Conservation (phyloP, 768 basidiomycete genomes). For the Filobasidium floriforme region DNA sequence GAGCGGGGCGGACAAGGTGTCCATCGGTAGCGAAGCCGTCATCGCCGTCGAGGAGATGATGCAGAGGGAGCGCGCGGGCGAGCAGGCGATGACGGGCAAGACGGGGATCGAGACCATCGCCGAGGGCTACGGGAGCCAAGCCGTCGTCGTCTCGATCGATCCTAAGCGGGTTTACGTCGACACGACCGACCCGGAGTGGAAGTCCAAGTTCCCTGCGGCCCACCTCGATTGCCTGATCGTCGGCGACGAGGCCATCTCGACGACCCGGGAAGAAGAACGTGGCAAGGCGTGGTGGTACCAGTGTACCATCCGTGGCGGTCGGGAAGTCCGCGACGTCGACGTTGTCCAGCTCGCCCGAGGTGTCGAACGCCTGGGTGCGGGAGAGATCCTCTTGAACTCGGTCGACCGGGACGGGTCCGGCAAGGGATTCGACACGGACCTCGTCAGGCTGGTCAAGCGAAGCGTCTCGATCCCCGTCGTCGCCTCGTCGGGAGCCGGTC, state of each 20-base stretch:
- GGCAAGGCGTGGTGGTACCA: constrained; percentile 96
- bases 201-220: constrained; percentile 42
- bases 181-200: constrained; percentile 38
- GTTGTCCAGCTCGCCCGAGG: constrained; percentile 85
- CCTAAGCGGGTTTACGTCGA: constrained; percentile 79
- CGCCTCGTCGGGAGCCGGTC: constrained; percentile 88
- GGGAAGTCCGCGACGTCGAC: constrained; percentile 72
- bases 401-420: constrained; percentile 95
- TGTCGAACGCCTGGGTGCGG: constrained; percentile 83
- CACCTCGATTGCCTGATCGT: constrained; percentile 50
- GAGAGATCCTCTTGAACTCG: constrained; percentile 89
- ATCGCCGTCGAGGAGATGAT: constrained; percentile 76
- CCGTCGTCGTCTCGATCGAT: constrained; percentile 95
- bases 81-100: constrained; percentile 51
- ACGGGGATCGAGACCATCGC: constrained; percentile 93
- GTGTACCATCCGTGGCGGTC: constrained; percentile 90
- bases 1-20: constrained; percentile 96
- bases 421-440: constrained; percentile 77
- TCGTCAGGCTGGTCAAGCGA: constrained; percentile 66
- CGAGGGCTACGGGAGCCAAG: constrained; percentile 81
- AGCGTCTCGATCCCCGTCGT: constrained; percentile 84
- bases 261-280: constrained; percentile 52
- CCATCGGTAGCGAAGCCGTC: constrained; percentile 96
- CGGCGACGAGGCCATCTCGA: constrained; percentile 40
- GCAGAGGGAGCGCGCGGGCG: constrained; percentile 44